Evolutionary conservation across 371 early-diverging fungal species (phyloP).

Genomic region (Zychaea mexicana): DNA sequence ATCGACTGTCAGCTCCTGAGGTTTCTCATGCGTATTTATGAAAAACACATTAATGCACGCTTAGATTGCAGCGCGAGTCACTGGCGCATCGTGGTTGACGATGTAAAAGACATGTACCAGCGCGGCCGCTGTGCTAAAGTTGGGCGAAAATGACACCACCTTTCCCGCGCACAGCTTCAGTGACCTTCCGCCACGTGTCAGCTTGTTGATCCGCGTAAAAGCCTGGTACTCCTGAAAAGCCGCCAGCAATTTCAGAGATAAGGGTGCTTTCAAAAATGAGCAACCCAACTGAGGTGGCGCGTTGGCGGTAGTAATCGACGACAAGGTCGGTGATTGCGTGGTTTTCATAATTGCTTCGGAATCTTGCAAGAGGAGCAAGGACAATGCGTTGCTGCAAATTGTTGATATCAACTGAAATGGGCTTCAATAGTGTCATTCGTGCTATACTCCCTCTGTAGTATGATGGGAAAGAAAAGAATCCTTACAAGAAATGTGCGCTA

Average conservation of each 20-base stretch:
- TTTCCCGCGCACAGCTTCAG: conserved; percentile 60
- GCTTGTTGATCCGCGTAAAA: conserved; percentile 56
- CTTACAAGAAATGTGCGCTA: no score
- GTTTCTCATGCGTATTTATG: conserved; percentile 28
- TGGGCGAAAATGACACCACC: conserved; percentile 61
- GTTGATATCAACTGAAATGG: conserved; percentile 28
- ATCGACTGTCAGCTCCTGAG: conserved; percentile 60
- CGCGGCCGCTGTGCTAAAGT: conserved; percentile 26
- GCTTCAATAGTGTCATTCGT: conserved; percentile 17
- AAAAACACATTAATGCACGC: not conserved
- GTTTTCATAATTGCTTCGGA: conserved; percentile 25
- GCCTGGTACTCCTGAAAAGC: conserved; percentile 39
- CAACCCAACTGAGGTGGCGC: conserved; percentile 57
- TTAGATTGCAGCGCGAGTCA: not conserved
- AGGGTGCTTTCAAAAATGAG: conserved; percentile 60
- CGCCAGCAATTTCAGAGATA: conserved; percentile 41
- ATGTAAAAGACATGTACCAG: conserved; percentile 9
- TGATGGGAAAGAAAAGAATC: no score
- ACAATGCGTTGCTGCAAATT: conserved; percentile 55
- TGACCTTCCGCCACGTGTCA: conserved; percentile 57
- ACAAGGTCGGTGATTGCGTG: conserved; percentile 40
- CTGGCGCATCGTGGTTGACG: conserved; percentile 16
- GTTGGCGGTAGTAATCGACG: conserved; percentile 59
- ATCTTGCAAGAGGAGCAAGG: conserved; percentile 56
- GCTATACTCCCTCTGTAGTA: no score